A percentile compares a stretch with the other conserved stretches of the same genome.
Evolutionary conservation across 805 yeast genomes (phyloP).

Genomic region (Ogataea trehaloabstinens): DNA sequence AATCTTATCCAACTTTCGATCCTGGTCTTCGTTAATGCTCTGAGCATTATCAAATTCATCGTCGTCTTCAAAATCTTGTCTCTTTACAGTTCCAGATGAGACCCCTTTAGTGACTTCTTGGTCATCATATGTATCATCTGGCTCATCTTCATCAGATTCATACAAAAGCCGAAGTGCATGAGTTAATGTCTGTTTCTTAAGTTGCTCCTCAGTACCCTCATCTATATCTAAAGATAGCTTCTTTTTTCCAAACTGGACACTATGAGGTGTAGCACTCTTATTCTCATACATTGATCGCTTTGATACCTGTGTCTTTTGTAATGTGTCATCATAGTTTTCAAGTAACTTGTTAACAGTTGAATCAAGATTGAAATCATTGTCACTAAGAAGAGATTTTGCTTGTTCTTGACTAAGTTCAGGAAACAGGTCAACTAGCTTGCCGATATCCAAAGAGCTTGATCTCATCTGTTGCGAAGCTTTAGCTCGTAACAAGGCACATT

Average conservation of each 20-base stretch:
- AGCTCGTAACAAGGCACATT: slow-evolving; percentile 42
- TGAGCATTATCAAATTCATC: slow-evolving; percentile 15
- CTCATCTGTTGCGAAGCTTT: background rate
- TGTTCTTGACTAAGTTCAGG: slow-evolving; percentile 55
- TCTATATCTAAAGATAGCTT: slow-evolving; percentile 16
- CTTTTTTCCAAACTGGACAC: slow-evolving; percentile 37
- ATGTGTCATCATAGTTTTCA: slow-evolving; percentile 53
- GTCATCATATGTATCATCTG: slow-evolving; percentile 74
- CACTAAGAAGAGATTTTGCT: slow-evolving; percentile 46
- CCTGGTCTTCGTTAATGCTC: slow-evolving; percentile 14
- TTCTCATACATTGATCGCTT: slow-evolving; percentile 30
- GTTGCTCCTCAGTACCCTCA: slow-evolving; percentile 32
- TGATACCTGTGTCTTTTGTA: slow-evolving; percentile 14
- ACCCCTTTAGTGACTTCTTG: slow-evolving; percentile 39
- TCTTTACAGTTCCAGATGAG: slow-evolving; percentile 11
- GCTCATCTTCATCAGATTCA: slow-evolving; percentile 80
- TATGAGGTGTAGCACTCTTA: slow-evolving; percentile 25
- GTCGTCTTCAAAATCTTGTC: slow-evolving; percentile 33
- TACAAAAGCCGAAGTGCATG: slow-evolving; percentile 60
- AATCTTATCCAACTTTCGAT: slow-evolving; percentile 37
- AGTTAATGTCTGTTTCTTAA: slow-evolving; percentile 55
- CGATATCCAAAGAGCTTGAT: slow-evolving; percentile 38
- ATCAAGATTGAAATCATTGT: slow-evolving; percentile 54
- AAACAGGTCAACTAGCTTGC: slow-evolving; percentile 54
- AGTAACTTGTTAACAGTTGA: slow-evolving; percentile 54